Evolutionary conservation across 2,329 filamentous ascomycete genomes (phyloP), one percentile per base, ranked within the genome.

Genomic region (Teratosphaeria gauchensis): DNA sequence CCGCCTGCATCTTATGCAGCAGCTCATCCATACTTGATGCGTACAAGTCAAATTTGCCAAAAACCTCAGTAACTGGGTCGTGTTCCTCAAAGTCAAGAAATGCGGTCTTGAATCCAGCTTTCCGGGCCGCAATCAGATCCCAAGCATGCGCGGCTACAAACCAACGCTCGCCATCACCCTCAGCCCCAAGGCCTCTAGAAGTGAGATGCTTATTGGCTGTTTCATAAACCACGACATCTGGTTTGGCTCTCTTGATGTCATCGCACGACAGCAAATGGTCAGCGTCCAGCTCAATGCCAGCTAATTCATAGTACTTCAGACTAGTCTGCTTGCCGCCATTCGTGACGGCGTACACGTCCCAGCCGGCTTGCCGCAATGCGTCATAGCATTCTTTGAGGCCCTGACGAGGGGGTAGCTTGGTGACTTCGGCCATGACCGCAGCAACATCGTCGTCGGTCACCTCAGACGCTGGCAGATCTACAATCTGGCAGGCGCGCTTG

Each of bases 71-170:
- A 11, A 64, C 63, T 7, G 67, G 60, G 63, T 68, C 67, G 61
- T 68, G 63, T 56, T 70, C 68, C 63, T 70, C 68, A 53, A 65
- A 65, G n/a, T 38, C 57, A 57, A 70, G 53, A 61, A 61, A 70
- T 30, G 68, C 67, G 52, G 68, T 70, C 60, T 65, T 66, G 58
- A 70, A 71, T 1, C 68, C 68, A 33, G 63, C 68, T 59, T 69
- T 70, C 58, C 65, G 62, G 58, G 64, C 68, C 33, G 64, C 65
- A 28, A 67, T 62, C 56, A 69, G 58, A 61, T 67, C 67, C 61
- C 67, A 69, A 14, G 63, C 63, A 63, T 70, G 68, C 21, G 67
- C 68, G 2, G 68, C 67, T 32, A 69, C 63, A 59, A 70, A 69
- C 68, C 66, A 69, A 53, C 68, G 61, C 48, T 66, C 63, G 7